Evolutionary conservation across 176 grass and related monocot genomes (phyloP).

Genomic region (Thalia dealbata): DNA sequence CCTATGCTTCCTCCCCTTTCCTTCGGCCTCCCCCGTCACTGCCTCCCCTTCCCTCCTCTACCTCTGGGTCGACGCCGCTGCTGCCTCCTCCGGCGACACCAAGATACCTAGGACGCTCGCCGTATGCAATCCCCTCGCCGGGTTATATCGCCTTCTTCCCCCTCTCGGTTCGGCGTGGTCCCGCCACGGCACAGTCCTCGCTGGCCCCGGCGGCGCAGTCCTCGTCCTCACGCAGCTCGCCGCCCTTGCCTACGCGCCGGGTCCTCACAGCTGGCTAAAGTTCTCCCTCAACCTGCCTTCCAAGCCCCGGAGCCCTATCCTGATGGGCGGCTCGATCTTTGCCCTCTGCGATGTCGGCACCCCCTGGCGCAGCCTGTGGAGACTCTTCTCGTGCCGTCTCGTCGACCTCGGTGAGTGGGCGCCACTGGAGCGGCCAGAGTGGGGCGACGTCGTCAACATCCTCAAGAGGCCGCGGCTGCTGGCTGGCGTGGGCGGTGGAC

Average conservation of each 20-base stretch:
- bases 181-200: constrained; percentile 88
- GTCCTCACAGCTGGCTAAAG: constrained; percentile 65
- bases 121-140: constrained; percentile 79
- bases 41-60: constrained; percentile 79
- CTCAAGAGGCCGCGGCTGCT: constrained; percentile 82
- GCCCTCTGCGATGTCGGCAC: constrained; percentile 84
- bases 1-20: constrained; percentile 70
- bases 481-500: constrained; percentile 43
- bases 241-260: constrained; percentile 57
- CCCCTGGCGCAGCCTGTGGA: constrained; percentile 92
- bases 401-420: constrained; percentile 51
- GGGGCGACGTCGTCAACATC: constrained; percentile 83
- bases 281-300: constrained; percentile 74
- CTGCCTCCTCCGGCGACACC: background rate
- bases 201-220: constrained; percentile 44
- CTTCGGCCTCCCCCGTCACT: constrained; percentile 67
- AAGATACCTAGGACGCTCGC: constrained; percentile 64
- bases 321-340: constrained; percentile 54
- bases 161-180: constrained; percentile 92
- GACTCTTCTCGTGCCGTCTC: constrained; percentile 80
- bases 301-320: constrained; percentile 77
- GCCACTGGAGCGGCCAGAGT: constrained; percentile 40
- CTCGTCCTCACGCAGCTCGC: constrained; percentile 90
- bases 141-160: constrained; percentile 55
- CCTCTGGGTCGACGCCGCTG: constrained; percentile 56